phyloP scores from a whole-genome alignment of 495 filamentous ascomycete genomes.

The Chlorociboria aeruginascens region DNA sequence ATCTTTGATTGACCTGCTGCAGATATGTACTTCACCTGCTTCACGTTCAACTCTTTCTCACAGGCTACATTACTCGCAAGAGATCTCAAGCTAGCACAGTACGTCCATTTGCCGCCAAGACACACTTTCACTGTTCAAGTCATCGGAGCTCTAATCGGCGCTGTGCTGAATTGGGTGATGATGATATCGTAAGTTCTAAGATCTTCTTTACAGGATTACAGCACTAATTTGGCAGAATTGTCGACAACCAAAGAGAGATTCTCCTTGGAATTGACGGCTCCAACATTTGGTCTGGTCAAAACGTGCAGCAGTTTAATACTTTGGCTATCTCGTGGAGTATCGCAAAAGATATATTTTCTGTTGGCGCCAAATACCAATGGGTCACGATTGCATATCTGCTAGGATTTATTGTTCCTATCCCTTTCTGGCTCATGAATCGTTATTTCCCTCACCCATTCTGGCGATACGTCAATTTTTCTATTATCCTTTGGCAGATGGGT shows the following conservation, averaged over 20 bases:
- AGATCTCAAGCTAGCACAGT: conserved; percentile 31
- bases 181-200: conserved; percentile 23
- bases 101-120: conserved; percentile 24
- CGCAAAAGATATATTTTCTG: conserved; percentile 29
- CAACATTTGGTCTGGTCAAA: conserved; percentile 35
- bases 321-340: conserved; percentile 33
- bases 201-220: background rate
- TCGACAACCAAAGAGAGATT: conserved; percentile 24
- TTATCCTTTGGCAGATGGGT: conserved; percentile 22
- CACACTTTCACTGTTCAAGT: conserved; percentile 34
- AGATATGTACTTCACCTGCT: conserved; percentile 36
- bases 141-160: conserved; percentile 33
- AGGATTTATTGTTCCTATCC: conserved; percentile 26
- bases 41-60: conserved; percentile 25
- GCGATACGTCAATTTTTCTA: conserved; percentile 9
- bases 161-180: conserved; percentile 35
- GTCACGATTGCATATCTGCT: conserved; percentile 24
- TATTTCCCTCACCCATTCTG: background rate
- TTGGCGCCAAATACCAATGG: conserved; percentile 25
- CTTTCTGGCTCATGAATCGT: conserved; percentile 22
- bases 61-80: conserved; percentile 25
- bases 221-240: conserved; percentile 14
- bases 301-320: conserved; percentile 28
- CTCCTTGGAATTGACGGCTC: conserved; percentile 28
- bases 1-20: conserved; percentile 22